These are phyloP conservation scores for Aspergillus cavernicola DNA, from an alignment of 495 filamentous ascomycete genomes.

Conservation along the genomic window DNA sequence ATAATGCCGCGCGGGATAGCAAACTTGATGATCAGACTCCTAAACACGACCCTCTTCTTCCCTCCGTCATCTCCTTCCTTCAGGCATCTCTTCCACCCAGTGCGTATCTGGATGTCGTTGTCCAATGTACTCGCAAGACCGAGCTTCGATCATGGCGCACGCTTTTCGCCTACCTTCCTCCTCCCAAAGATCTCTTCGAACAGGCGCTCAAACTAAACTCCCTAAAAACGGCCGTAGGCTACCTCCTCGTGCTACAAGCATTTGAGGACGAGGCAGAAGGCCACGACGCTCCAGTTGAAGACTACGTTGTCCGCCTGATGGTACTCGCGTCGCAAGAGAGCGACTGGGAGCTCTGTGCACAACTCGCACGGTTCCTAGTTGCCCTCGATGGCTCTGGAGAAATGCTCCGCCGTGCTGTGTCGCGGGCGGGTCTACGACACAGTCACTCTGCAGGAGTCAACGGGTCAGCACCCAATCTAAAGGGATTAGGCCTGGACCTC, in stretches of 20 bases:
- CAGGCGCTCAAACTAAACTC: constrained; percentile 76
- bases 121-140: constrained; percentile 97
- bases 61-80: constrained; percentile 82
- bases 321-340: constrained; percentile 74
- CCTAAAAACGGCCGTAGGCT: constrained; percentile 95
- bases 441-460: constrained; percentile 20
- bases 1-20: constrained; percentile 62
- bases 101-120: constrained; percentile 85
- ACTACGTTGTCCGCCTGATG: constrained; percentile 71
- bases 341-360: constrained; percentile 97
- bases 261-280: constrained; percentile 79
- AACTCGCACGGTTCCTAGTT: constrained; percentile 87
- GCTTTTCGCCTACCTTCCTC: constrained; percentile 83
- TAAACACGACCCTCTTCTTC: constrained; percentile 65
- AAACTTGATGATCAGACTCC: constrained; percentile 27
- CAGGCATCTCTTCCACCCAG: constrained; percentile 71
- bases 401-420: constrained; percentile 74
- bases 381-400: constrained; percentile 85
- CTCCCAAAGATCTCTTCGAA: constrained; percentile 87
- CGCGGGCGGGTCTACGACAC: constrained; percentile 56
- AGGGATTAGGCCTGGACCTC: constrained; percentile 39
- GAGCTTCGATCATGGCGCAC: constrained; percentile 94
- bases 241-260: constrained; percentile 91
- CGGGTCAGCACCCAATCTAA: constrained; percentile 29
- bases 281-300: constrained; percentile 59